Evolutionary conservation across 176 grass and related monocot genomes (phyloP).

Genomic region (Leersia perrieri): DNA sequence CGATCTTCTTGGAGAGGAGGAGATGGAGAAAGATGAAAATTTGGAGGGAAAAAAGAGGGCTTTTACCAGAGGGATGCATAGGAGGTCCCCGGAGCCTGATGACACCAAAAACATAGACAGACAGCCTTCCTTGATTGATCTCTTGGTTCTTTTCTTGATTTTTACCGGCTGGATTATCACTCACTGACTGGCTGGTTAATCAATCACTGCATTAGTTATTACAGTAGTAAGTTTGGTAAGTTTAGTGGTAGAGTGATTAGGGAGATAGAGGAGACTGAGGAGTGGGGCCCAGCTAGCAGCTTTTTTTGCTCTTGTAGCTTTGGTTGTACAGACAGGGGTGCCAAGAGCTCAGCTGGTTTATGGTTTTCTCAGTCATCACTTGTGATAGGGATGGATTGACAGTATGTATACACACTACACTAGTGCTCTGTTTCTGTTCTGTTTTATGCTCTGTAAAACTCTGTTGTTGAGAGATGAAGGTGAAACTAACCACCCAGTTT

Average conservation of each 20-base stretch:
- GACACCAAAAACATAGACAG: no score
- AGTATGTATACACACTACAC: no score
- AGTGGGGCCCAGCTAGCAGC: slow-evolving; percentile 25
- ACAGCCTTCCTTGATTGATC: not conserved
- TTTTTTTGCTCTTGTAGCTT: slow-evolving; percentile 33
- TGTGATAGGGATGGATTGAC: not conserved
- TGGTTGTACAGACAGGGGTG: slow-evolving; percentile 34
- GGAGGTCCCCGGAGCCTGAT: slow-evolving; percentile 51
- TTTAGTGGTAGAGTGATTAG: not conserved
- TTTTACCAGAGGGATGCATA: slow-evolving; percentile 44
- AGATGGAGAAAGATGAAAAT: not conserved
- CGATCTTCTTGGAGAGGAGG: slow-evolving; percentile 10
- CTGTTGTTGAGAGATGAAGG: not conserved
- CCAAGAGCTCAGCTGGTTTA: slow-evolving; percentile 24
- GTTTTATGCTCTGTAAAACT: no score
- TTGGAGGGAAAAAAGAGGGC: slow-evolving; percentile 46
- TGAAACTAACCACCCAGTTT: slow-evolving; percentile 37
- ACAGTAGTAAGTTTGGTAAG: not conserved
- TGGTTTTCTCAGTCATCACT: not conserved
- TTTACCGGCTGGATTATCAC: not conserved
- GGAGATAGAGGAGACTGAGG: not conserved
- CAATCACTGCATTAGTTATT: not conserved
- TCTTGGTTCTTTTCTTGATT: not conserved
- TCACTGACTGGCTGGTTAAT: no score
- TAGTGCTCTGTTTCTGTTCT: not conserved